Evolutionary conservation across 148 eudicot genomes (phyloP), one percentile per base, ranked within the genome.

Genomic region (Camellia japonica): DNA sequence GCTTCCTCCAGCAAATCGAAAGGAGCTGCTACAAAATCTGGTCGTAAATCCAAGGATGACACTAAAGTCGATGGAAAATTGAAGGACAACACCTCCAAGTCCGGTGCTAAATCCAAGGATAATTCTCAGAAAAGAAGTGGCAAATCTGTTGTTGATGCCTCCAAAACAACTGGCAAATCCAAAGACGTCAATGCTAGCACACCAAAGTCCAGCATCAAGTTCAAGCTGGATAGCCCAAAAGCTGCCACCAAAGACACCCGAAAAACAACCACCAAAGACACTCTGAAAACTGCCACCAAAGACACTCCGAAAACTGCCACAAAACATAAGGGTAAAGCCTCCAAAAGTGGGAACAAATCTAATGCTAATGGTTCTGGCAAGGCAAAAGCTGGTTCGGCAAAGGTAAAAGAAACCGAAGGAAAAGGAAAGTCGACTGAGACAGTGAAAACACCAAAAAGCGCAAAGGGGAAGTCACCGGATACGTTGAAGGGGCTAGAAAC

Each of bases 321-420:
- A 30, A 87, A 85, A 76, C 83, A 87, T 68, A 89, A 87, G 81
- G 91, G 84, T 5, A 89, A 88, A 79, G 87, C 81, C 41, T 72
- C 83, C 18, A 72, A 79, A 80, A 80, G 79, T 85, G 87, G 84
- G 52, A 82, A 81, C 59, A 83, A 85, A 67, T 69, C 84, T 9
- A 82, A 75, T 69, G 19, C 71, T 2, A 82, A 63, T 74, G 86
- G 84, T 47, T 52, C 86, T 30, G 84, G 78, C 18, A 86, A 84
- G 82, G 73, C 14, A 5, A 93, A 88, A 82, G 81, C 83, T 43
- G 58, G 78, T 69, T 78, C 84, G 14, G 64, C 85, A 38, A 85
- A 88, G 81, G 77, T 66, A 42, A 87, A 83, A 83, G 90, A 80
- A 41, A 52, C 64, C 23, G 87, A 84, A 66, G 84, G 69, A 68